phyloP scores from a whole-genome alignment of 1,284 basidiomycete genomes.

The Rhizoctonia solani region DNA sequence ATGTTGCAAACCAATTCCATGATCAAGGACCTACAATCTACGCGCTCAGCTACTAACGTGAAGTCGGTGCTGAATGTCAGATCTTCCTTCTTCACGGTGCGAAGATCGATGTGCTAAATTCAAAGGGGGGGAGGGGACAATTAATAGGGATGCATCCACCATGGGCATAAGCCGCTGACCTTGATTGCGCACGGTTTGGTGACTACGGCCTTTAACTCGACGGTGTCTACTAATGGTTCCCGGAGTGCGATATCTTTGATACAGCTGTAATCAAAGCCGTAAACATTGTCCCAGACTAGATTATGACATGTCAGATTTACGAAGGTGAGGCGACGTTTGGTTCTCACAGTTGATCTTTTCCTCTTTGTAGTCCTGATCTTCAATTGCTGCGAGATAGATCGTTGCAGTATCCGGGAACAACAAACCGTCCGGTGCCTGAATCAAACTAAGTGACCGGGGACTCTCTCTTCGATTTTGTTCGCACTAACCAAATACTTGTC shows the following conservation, averaged over 20 bases:
- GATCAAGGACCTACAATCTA: slow-evolving; percentile 80
- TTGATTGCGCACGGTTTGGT: slow-evolving; percentile 88
- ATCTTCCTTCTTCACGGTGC: slow-evolving; percentile 94
- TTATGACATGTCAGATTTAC: neutral
- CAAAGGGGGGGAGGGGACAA: neutral
- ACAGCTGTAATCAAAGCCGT: slow-evolving; percentile 99
- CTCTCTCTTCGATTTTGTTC: neutral
- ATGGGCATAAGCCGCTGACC: slow-evolving; percentile 49
- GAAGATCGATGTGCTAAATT: slow-evolving; percentile 83
- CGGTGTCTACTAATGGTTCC: slow-evolving; percentile 97
- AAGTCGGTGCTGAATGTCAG: slow-evolving; percentile 86
- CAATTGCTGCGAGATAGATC: slow-evolving; percentile 94
- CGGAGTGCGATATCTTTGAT: slow-evolving; percentile 98
- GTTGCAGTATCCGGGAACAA: slow-evolving; percentile 97
- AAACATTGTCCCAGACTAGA: slow-evolving; percentile 98
- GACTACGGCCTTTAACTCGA: slow-evolving; percentile 90
- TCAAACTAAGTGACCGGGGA: neutral
- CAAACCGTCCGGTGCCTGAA: slow-evolving; percentile 75
- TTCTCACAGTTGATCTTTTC: slow-evolving; percentile 97
- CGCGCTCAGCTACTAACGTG: slow-evolving; percentile 79
- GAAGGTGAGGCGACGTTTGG: neutral
- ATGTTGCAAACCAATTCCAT: too few species aligned
- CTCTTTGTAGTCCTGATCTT: slow-evolving; percentile 99
- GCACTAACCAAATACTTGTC: slow-evolving; percentile 83
- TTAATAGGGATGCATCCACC: too few species aligned